A percentile compares a stretch with the other conserved stretches of the same genome.
Conservation (phyloP, 495 filamentous ascomycete genomes). For the Penicillium diatomitis region DNA sequence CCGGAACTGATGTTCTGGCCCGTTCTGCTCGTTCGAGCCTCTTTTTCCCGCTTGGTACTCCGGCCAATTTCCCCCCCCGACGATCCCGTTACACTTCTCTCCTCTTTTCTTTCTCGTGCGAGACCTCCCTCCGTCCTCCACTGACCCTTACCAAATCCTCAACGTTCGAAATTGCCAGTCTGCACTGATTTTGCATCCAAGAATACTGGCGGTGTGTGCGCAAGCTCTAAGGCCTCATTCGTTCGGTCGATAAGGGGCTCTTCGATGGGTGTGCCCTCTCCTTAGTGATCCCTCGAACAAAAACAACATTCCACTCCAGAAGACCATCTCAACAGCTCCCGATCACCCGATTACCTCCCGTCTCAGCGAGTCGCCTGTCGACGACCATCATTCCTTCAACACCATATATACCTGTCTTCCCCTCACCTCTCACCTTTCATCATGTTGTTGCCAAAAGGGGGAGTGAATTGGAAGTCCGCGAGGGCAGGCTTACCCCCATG, state of each 20-base stretch:
- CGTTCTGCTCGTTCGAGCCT: too few relatives aligned
- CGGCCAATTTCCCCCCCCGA: constrained; percentile 11
- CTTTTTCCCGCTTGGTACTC: background rate
- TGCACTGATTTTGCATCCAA: too few relatives aligned
- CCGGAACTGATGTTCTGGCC: too few relatives aligned
- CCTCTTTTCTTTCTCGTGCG: constrained; percentile 10
- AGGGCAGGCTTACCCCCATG: constrained; percentile 72
- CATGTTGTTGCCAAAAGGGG: constrained; percentile 80
- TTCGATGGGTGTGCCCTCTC: constrained; percentile 9
- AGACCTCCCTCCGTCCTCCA: background rate
- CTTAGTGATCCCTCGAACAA: constrained; percentile 6
- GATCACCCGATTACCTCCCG: background rate
- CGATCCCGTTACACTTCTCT: constrained; percentile 13
- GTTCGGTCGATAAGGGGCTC: constrained; percentile 21
- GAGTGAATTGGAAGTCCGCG: constrained; percentile 88
- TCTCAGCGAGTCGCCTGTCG: too few relatives aligned
- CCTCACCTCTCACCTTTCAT: background rate
- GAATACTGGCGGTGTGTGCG: background rate
- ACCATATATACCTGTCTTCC: too few relatives aligned
- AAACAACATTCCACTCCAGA: constrained; percentile 1
- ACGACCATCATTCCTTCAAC: too few relatives aligned
- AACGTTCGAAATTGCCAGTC: too few relatives aligned
- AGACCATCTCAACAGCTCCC: constrained; percentile 1
- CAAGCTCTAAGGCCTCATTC: constrained; percentile 21
- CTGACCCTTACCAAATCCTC: background rate